phyloP scores from a whole-genome alignment of 2,329 filamentous ascomycete species.

The Onygenales sp. region DNA sequence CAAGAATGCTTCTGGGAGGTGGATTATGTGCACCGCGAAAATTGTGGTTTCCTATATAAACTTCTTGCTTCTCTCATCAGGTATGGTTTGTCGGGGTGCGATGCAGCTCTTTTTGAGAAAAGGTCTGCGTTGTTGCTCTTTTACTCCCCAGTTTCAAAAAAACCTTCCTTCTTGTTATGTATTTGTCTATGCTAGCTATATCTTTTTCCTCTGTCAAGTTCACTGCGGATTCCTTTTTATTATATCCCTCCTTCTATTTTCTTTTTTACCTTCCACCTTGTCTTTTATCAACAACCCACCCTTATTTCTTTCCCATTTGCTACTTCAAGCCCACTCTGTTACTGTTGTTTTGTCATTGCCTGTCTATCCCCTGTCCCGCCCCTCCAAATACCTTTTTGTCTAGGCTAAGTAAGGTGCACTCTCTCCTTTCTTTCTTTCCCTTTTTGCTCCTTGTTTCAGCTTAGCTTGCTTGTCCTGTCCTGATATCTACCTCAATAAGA shows the following conservation, averaged over 20 bases:
- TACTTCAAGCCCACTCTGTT: slow-evolving; percentile 1
- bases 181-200: slow-evolving; percentile 30
- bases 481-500: neutral
- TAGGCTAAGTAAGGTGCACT: no score
- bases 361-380: neutral
- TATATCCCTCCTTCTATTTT: slow-evolving; percentile 12
- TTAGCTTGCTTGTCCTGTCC: neutral
- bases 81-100: neutral
- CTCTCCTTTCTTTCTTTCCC: slow-evolving; percentile 4
- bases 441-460: neutral
- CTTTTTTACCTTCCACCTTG: neutral
- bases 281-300: neutral
- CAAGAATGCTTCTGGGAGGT: neutral
- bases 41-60: neutral
- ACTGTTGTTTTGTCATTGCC: slow-evolving; percentile 5
- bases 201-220: slow-evolving; percentile 17
- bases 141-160: neutral
- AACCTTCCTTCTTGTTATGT: slow-evolving; percentile 28
- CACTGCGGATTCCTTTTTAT: slow-evolving; percentile 11
- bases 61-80: slow-evolving; percentile 9
- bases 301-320: slow-evolving; percentile 3
- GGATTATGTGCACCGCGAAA: neutral
- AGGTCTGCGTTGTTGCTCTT: slow-evolving; percentile 15
- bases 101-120: slow-evolving; percentile 15
- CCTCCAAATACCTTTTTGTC: neutral